phyloP scores from a whole-genome alignment of 2,329 filamentous ascomycete species.

The Elsinoe ampelina region DNA sequence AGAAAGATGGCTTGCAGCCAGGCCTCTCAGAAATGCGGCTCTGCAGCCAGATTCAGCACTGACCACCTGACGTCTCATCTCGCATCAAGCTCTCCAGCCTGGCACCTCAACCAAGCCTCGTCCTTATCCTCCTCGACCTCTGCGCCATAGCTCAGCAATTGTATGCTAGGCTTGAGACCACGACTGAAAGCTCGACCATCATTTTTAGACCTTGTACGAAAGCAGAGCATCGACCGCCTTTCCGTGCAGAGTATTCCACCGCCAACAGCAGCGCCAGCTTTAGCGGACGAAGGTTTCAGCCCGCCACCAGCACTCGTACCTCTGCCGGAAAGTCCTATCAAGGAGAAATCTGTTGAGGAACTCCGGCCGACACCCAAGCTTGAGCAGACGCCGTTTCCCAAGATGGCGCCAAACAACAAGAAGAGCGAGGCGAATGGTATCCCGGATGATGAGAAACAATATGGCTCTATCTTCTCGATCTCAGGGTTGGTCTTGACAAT shows the following conservation, averaged over 20 bases:
- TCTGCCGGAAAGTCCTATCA: slow-evolving; percentile 18
- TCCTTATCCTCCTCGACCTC: not conserved
- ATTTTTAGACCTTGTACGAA: slow-evolving; percentile 51
- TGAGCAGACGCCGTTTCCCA: slow-evolving; percentile 19
- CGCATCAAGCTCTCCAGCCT: slow-evolving; percentile 7
- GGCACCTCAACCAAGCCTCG: slow-evolving; percentile 4
- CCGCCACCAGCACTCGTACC: slow-evolving; percentile 25
- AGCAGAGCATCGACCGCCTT: slow-evolving; percentile 40
- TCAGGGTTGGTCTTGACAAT: slow-evolving; percentile 43
- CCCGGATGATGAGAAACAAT: slow-evolving; percentile 44
- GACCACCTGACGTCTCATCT: slow-evolving; percentile 11
- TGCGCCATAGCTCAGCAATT: slow-evolving; percentile 13
- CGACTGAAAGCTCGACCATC: slow-evolving; percentile 52
- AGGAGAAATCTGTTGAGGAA: slow-evolving; percentile 12
- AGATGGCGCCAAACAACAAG: slow-evolving; percentile 31
- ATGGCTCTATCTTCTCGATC: slow-evolving; percentile 62
- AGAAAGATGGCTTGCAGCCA: not conserved
- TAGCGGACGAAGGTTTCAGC: slow-evolving; percentile 13
- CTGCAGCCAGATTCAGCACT: slow-evolving; percentile 1
- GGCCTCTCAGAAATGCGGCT: not conserved
- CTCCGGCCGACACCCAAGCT: not conserved
- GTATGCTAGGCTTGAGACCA: slow-evolving; percentile 46
- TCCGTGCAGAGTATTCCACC: slow-evolving; percentile 27
- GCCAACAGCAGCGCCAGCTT: slow-evolving; percentile 22
- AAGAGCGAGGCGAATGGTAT: slow-evolving; percentile 32